Conservation (phyloP, 2,329 filamentous ascomycete genomes). For the Cordyceps pruinosa region DNA sequence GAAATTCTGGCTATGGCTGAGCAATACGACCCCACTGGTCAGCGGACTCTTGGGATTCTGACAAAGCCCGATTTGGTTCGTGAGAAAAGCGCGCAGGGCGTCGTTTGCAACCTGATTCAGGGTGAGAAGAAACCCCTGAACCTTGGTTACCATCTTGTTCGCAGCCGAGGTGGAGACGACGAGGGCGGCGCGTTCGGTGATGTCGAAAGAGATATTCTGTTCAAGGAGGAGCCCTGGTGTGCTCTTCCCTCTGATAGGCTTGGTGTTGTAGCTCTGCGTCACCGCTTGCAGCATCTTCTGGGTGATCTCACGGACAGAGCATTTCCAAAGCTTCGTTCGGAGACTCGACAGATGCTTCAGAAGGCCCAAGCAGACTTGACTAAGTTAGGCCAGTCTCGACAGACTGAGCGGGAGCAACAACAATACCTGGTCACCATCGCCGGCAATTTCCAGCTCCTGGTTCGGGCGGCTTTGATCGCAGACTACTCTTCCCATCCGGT, state of each 20-base stretch:
- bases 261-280: constrained; percentile 19
- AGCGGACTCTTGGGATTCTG: constrained; percentile 36
- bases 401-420: constrained; percentile 16
- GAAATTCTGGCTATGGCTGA: constrained; percentile 36
- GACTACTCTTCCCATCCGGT: constrained; percentile 13
- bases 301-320: constrained; percentile 22
- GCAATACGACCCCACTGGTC: constrained; percentile 27
- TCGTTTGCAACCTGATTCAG: constrained; percentile 14
- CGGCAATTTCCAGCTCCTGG: constrained; percentile 16
- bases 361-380: constrained; percentile 10
- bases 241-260: constrained; percentile 18
- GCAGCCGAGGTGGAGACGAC: constrained; percentile 21
- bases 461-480: constrained; percentile 10
- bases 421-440: constrained; percentile 16
- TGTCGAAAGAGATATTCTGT: neutral
- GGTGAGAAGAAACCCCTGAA: constrained; percentile 16
- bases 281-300: constrained; percentile 20
- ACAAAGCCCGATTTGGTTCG: constrained; percentile 40
- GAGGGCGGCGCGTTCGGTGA: neutral
- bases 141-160: constrained; percentile 20
- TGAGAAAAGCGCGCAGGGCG: constrained; percentile 16
- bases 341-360: constrained; percentile 15
- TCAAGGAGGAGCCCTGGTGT: neutral
- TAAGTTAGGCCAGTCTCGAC: constrained; percentile 13
- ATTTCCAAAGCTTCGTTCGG: constrained; percentile 22